Evolutionary conservation across 441 rosid species (phyloP).

Genomic region (Erodium chrysanthum): DNA sequence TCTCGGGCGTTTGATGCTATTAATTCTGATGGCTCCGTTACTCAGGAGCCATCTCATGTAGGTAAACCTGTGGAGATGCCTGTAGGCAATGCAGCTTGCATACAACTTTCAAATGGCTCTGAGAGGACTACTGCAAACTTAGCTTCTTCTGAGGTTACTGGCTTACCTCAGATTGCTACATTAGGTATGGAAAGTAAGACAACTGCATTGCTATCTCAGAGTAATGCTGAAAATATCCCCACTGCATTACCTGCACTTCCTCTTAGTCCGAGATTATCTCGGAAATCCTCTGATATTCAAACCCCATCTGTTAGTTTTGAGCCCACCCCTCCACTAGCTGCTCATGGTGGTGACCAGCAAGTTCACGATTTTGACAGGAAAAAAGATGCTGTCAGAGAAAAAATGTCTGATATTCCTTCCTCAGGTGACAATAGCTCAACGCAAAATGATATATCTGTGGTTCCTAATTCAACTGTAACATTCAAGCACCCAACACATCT

Average conservation of each 20-base stretch:
- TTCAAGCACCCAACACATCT: slow-evolving; percentile 46
- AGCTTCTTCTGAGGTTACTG: slow-evolving; percentile 34
- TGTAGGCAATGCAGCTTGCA: slow-evolving; percentile 19
- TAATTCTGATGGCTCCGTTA: slow-evolving; percentile 24
- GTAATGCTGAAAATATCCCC: slow-evolving; percentile 29
- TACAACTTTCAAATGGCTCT: slow-evolving; percentile 22
- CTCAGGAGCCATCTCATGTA: slow-evolving; percentile 31
- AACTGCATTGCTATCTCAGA: slow-evolving; percentile 26
- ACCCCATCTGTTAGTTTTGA: slow-evolving; percentile 30
- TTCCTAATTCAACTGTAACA: slow-evolving; percentile 27
- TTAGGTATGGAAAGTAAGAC: slow-evolving; percentile 31
- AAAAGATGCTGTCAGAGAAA: slow-evolving; percentile 23
- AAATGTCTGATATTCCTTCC: slow-evolving; percentile 26
- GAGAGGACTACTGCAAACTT: slow-evolving; percentile 31
- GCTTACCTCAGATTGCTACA: slow-evolving; percentile 26
- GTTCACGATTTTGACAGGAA: slow-evolving; percentile 24
- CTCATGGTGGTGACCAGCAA: slow-evolving; percentile 33
- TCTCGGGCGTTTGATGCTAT: slow-evolving; percentile 24
- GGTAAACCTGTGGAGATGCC: slow-evolving; percentile 30
- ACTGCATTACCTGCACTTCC: slow-evolving; percentile 35
- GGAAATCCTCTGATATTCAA: slow-evolving; percentile 43
- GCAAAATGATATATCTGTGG: slow-evolving; percentile 23
- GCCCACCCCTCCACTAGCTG: slow-evolving; percentile 25
- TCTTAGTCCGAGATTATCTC: slow-evolving; percentile 47
- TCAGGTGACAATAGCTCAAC: slow-evolving; percentile 27